Base-by-base conservation (phyloP, 768 basidiomycete species). In the Leucocoprinus birnbaumii region DNA sequence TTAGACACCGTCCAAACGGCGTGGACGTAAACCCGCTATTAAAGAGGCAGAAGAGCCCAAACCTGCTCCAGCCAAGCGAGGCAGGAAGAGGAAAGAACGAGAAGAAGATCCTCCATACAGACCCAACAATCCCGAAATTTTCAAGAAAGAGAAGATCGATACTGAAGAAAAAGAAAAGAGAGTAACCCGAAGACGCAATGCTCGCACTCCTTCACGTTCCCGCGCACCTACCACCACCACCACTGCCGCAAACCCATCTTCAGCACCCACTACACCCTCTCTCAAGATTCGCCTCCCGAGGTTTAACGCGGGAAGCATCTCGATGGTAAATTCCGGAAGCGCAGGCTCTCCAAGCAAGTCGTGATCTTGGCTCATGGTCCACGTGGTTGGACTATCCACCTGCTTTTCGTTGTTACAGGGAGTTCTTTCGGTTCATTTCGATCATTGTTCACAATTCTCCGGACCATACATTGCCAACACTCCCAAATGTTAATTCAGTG, bases 271-370 rank as follows among this genome's bases (percentile, higher is more conserved):
- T 37, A 73, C 77, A 0, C 77, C 80, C n/a, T 76, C 78, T 21
- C 75, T 82, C 50, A 81, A 80, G 62, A 82, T 82, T 48, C 77
- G 80, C 37, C 74, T 82, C 49, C 80, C 80, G 16, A 73, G 73
- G n/a, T 66, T 79, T 56, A 72, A 50, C 26, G 37, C 53, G 45
- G 61, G 52, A 21, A 45, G 67, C 27, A 57, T 60, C 34, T 55
- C 64, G 40, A 47, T 61, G 24, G 51, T 59, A 47, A 68, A 65
- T 35, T 43, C 48, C 49, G 55, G 55, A 44, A 64, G 61, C 48
- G 60, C 62, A 38, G 64, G 64, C 55, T 66, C 66, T 55, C 65
- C 65, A 25, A 64, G 62, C 24, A 62, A 59, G 41, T 59, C 66
- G 43, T 68, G 56, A 63, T 38, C 22, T 50, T 43, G 27, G 24